Conservation (phyloP, 371 early-diverging fungal genomes). For the Syncephalastrum racemosum region DNA sequence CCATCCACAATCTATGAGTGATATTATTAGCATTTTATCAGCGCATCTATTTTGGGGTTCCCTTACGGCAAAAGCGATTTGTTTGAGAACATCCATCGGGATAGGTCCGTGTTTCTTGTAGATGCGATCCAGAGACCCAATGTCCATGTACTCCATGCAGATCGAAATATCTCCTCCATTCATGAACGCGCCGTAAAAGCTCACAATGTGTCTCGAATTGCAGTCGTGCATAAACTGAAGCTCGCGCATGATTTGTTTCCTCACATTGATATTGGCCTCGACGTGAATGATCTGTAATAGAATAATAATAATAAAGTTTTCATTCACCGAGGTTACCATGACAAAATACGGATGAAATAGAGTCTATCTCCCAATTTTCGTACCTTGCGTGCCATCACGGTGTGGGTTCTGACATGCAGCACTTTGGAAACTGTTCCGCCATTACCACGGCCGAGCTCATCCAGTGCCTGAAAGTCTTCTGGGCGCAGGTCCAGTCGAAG, state of each 20-base stretch:
- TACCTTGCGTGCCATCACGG: slow-evolving; percentile 88
- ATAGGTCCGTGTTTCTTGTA: slow-evolving; percentile 78
- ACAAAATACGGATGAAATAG: neutral
- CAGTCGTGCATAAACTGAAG: slow-evolving; percentile 87
- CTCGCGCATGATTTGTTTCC: slow-evolving; percentile 86
- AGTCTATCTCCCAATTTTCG: slow-evolving; percentile 1
- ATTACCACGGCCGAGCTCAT: slow-evolving; percentile 84
- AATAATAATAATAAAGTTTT: neutral
- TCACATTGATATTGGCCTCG: slow-evolving; percentile 65
- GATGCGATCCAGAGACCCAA: slow-evolving; percentile 80
- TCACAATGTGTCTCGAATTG: slow-evolving; percentile 83
- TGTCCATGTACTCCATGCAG: slow-evolving; percentile 92
- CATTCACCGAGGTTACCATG: neutral
- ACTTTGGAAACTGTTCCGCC: slow-evolving; percentile 86
- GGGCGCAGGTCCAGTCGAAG: slow-evolving; percentile 75
- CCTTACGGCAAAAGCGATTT: slow-evolving; percentile 73
- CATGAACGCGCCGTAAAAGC: slow-evolving; percentile 87
- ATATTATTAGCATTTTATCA: neutral
- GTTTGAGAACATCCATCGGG: slow-evolving; percentile 73
- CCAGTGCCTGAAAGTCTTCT: slow-evolving; percentile 78
- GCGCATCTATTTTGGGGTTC: neutral
- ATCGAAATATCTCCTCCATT: slow-evolving; percentile 82
- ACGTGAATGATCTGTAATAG: slow-evolving; percentile 75
- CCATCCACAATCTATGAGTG: slow-evolving; percentile 66
- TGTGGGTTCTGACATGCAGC: slow-evolving; percentile 71